Evolutionary conservation across 805 yeast species (phyloP).

Genomic region (Torulaspora delbrueckii): DNA sequence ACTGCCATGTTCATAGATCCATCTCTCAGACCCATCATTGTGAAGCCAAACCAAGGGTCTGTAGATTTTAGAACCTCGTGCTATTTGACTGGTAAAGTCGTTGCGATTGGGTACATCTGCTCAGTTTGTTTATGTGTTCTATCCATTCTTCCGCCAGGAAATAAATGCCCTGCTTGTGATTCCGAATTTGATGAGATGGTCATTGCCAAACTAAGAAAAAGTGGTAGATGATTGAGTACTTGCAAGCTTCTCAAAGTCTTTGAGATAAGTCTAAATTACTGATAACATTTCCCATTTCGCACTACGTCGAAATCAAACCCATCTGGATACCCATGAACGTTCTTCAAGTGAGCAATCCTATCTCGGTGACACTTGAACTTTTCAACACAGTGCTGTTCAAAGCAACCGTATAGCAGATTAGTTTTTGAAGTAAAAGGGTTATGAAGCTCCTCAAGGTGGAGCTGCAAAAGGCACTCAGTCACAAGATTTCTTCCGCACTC

Average conservation of each 20-base stretch:
- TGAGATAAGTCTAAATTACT: not conserved
- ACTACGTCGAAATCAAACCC: constrained; percentile 15
- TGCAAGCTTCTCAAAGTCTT: not conserved
- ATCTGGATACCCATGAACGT: constrained; percentile 39
- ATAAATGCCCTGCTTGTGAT: constrained; percentile 81
- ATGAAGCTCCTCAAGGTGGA: constrained; percentile 52
- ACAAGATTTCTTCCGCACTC: constrained; percentile 43
- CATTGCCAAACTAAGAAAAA: constrained; percentile 51
- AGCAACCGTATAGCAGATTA: constrained; percentile 38
- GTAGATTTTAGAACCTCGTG: constrained; percentile 95
- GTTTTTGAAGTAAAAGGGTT: constrained; percentile 42
- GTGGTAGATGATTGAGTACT: constrained; percentile 32
- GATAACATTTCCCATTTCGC: constrained; percentile 42
- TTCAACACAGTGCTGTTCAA: constrained; percentile 40
- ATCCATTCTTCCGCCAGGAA: constrained; percentile 61
- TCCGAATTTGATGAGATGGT: constrained; percentile 66
- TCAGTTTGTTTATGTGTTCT: constrained; percentile 82
- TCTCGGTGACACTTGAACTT: constrained; percentile 38
- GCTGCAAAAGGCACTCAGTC: constrained; percentile 37
- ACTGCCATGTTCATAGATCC: constrained; percentile 89
- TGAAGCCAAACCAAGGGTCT: constrained; percentile 75
- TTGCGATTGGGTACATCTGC: constrained; percentile 92
- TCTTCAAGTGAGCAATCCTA: constrained; percentile 46
- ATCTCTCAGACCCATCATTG: constrained; percentile 64
- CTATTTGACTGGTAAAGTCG: constrained; percentile 81